Percentiles rank a stretch among this genome's conserved stretches.
phyloP scores from a whole-genome alignment of 1,284 basidiomycete genomes.

The Quambalaria eucalypti region DNA sequence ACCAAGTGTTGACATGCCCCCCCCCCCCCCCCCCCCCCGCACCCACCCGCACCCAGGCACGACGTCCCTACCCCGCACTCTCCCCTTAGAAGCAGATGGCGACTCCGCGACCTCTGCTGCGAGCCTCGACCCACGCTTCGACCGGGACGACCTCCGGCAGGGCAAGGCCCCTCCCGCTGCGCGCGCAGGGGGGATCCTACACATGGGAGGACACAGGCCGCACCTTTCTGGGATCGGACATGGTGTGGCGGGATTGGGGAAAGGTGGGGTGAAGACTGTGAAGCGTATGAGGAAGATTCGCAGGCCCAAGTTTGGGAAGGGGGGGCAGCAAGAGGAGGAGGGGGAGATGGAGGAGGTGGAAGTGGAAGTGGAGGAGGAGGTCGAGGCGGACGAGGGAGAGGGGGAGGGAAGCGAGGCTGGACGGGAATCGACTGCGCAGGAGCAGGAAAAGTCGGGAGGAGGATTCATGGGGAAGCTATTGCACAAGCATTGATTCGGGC shows the following conservation, averaged over 20 bases:
- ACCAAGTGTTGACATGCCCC: too few species aligned
- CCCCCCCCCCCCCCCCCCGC: too few species aligned
- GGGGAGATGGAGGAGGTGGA: background rate
- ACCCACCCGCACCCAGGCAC: background rate
- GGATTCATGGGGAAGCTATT: background rate
- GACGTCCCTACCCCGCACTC: background rate
- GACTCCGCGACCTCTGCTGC: background rate
- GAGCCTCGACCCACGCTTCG: background rate
- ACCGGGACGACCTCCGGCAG: background rate
- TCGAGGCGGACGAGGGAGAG: background rate
- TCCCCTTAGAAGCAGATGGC: too few species aligned
- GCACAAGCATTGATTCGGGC: background rate
- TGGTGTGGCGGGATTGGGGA: background rate
- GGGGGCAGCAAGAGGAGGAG: background rate
- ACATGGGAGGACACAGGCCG: too few species aligned
- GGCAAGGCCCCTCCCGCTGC: background rate
- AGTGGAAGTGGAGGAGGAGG: background rate
- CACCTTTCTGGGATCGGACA: background rate
- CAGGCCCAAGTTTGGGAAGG: background rate
- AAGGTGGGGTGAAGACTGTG: background rate
- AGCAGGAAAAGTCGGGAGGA: background rate
- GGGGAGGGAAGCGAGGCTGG: background rate
- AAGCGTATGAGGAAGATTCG: background rate
- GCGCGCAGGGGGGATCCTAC: background rate
- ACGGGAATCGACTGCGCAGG: background rate